phyloP scores from a whole-genome alignment of 306 rosid genomes.

The Cotoneaster glaucophyllus region DNA sequence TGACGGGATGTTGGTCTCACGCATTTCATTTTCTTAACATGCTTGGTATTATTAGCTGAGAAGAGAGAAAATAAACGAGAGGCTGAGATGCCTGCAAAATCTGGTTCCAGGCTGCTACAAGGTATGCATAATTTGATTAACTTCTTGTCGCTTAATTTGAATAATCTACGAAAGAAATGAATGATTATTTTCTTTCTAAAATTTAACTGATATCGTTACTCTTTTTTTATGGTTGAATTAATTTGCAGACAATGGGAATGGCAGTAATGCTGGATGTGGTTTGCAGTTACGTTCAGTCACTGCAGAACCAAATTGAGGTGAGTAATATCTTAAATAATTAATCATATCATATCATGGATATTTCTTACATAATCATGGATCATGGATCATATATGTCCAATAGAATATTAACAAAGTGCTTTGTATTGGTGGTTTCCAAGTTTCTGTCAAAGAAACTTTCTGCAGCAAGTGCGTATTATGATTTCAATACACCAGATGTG shows the following conservation, averaged over 20 bases:
- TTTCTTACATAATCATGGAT: neutral
- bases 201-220: neutral
- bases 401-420: neutral
- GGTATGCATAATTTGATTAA: slow-evolving; percentile 16
- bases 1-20: neutral
- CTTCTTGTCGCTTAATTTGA: neutral
- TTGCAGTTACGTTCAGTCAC: slow-evolving; percentile 56
- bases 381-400: neutral
- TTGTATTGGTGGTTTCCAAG: slow-evolving; percentile 14
- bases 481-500: slow-evolving; percentile 25
- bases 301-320: slow-evolving; percentile 62
- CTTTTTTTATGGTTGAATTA: neutral
- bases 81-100: slow-evolving; percentile 47
- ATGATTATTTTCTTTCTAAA: no score
- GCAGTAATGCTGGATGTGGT: slow-evolving; percentile 68
- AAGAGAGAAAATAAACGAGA: slow-evolving; percentile 58
- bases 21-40: neutral
- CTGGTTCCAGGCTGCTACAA: slow-evolving; percentile 66
- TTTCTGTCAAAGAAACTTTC: slow-evolving; percentile 65
- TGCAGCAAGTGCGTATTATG: slow-evolving; percentile 47
- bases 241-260: slow-evolving; percentile 65
- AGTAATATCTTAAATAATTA: neutral
- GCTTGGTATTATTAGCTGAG: slow-evolving; percentile 30
- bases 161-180: neutral
- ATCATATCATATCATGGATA: neutral